Conservation (phyloP, 345 rosid genomes). For the Theobroma cacao region DNA sequence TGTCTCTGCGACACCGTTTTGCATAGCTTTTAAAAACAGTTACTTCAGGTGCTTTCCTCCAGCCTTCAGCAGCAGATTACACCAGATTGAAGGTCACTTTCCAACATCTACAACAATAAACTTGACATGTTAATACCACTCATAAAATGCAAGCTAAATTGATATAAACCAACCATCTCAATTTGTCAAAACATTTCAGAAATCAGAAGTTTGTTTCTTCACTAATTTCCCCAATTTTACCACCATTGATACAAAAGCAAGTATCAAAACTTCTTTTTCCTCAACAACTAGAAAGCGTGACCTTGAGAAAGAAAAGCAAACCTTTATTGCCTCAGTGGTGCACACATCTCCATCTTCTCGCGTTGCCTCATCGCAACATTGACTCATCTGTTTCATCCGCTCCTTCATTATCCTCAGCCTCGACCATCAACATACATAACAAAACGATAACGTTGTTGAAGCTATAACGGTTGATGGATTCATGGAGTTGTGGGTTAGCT, state of each 20-base stretch:
- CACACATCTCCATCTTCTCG: conserved; percentile 21
- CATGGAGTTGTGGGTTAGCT: no score
- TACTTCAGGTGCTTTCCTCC: no score
- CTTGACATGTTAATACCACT: neutral
- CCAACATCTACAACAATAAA: conserved; percentile 2
- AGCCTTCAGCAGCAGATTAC: no score
- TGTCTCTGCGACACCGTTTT: no score
- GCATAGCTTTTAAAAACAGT: no score
- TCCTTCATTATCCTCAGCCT: conserved; percentile 35
- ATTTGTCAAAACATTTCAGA: neutral
- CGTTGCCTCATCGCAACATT: conserved; percentile 28
- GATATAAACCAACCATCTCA: neutral
- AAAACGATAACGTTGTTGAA: neutral
- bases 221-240: neutral
- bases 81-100: no score
- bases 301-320: neutral
- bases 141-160: neutral
- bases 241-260: neutral
- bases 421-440: conserved; percentile 16
- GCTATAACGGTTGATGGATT: no score
- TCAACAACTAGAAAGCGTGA: neutral
- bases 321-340: conserved; percentile 6
- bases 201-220: neutral
- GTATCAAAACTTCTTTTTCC: neutral
- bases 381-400: conserved; percentile 36